Base-by-base conservation (phyloP, 345 rosid species). In the Pistacia atlantica region DNA sequence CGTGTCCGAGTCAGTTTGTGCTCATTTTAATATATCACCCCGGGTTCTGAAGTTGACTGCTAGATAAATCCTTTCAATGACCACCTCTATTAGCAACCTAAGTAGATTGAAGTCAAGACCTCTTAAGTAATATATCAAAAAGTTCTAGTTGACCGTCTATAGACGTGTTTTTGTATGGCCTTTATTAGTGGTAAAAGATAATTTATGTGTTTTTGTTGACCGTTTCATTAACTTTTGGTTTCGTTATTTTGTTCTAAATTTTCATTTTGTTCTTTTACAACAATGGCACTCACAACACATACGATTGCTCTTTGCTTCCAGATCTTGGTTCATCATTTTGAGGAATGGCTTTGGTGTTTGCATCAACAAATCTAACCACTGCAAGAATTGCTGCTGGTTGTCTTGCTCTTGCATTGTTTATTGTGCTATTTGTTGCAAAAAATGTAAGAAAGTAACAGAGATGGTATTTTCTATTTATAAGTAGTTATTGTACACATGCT, bases 311-410 rank as follows among this genome's bases (percentile, higher is more conserved):
- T 69, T 33, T 68, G 37, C 61, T 31, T 82, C 70, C 87, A 95
- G 99, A 96, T 87, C 93, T 96, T 75, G 99, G 99, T 42, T 96
- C 99, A 38, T 96, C 99, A 60, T 96, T 96, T 85, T 96, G 99
- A 98, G 99, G 99, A 80, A 96, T 96, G 99, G 87, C 85, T 78
- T 87, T 96, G 87, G 89, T 96, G 73, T 97, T 96, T 83, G 97
- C 99, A 75, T 93, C 99, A 4, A 92, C 99, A 70, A 90, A 93
- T 86, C 89, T 92, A 38, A 45, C 86, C 18, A 86, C 98, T 37
- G 97, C 99, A 69, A 90, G 98, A 84, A 93, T 95, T 77, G 99
- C 99, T 67, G 98, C 97, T 17, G 99, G 86, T 85, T 89, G 99
- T 78, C 84, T 96, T 7, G 88, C 61, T 76, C 87, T 93, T 65